Evolutionary conservation across 2,329 filamentous ascomycete genomes (phyloP), one percentile per base, ranked within the genome.

Genomic region (Arthrobotrys megalospora): DNA sequence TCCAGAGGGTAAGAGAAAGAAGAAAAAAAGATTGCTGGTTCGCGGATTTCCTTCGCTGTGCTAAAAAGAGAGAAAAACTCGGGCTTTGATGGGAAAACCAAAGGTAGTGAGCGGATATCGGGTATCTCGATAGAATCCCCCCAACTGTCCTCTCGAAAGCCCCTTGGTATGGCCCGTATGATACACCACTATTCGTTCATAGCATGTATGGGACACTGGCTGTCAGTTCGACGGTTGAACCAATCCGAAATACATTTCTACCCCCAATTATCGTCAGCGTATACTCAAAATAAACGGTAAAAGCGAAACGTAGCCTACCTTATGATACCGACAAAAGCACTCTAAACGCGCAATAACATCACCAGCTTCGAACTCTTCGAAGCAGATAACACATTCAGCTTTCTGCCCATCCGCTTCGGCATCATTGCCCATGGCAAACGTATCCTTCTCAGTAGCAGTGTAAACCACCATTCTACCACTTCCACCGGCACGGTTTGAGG

Each of bases 261-360:
- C 14, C 1, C 5, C 11, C 36, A 47, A 47, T 5, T 3, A 5
- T 24, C 11, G 24, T 66, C 50, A 62, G 52, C 19, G 34, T 62
- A 8, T n/a, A 6, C 11, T 2, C 24, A 28, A 28, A 12, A 4
- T 24, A 11, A 43, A 38, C 19, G 12, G 32, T 24, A 43, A 45
- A 24, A n/a, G 7, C 12, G 11, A 28, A 50, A 24, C 14, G 1
- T 28, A 43, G 81, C 81, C 52, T 82, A 86, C 85, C 82, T 86
- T 85, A 80, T 88, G 87, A 68, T 88, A 88, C 64, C 87, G 86
- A 82, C 87, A 88, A 81, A 87, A 84, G 80, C 87, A 88, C 76
- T 87, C 86, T 82, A 88, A 81, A 80, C 87, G 82, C 6, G 86
- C 87, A 85, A 88, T 85, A 79, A 85, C 84, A 79, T 87, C 85